These are phyloP conservation scores for Corrigiola litoralis DNA, from an alignment of 179 eudicot genomes.

Conservation along the genomic window DNA sequence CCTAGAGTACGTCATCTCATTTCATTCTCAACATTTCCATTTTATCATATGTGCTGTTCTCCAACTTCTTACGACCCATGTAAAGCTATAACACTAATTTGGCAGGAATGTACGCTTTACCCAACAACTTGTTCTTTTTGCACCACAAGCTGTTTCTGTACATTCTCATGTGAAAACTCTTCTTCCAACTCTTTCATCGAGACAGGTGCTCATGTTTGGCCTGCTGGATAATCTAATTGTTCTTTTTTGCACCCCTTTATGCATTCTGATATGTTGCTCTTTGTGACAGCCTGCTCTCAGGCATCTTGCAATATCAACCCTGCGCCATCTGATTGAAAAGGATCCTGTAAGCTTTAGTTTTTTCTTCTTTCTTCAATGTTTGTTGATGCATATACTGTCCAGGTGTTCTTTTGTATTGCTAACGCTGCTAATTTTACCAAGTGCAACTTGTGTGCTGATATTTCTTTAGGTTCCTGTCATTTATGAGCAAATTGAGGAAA, in stretches of 20 bases:
- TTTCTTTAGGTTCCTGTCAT: slow-evolving; percentile 66
- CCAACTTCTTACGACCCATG: too few species aligned
- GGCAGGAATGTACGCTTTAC: slow-evolving; percentile 87
- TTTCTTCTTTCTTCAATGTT: neutral
- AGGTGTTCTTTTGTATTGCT: neutral
- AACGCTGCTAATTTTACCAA: neutral
- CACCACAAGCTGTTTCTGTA: slow-evolving; percentile 93
- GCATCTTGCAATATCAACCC: slow-evolving; percentile 89
- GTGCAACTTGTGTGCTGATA: slow-evolving; percentile 16
- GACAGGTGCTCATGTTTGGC: slow-evolving; percentile 61
- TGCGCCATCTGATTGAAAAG: slow-evolving; percentile 96
- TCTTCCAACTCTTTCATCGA: slow-evolving; percentile 89
- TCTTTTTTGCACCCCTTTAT: neutral
- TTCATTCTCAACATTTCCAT: slow-evolving; percentile 7
- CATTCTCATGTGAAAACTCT: slow-evolving; percentile 91
- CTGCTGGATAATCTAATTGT: neutral
- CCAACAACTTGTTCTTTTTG: slow-evolving; percentile 96
- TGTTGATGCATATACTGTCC: neutral
- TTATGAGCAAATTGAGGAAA: slow-evolving; percentile 82
- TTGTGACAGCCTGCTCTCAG: slow-evolving; percentile 82
- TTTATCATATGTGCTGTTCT: slow-evolving; percentile 17
- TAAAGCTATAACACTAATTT: slow-evolving; percentile 13
- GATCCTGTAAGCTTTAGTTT: slow-evolving; percentile 69
- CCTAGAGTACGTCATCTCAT: slow-evolving; percentile 67
- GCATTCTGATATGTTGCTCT: slow-evolving; percentile 17